Conservation (phyloP, 495 filamentous ascomycete species). For the Aspergillus bridgeri region DNA sequence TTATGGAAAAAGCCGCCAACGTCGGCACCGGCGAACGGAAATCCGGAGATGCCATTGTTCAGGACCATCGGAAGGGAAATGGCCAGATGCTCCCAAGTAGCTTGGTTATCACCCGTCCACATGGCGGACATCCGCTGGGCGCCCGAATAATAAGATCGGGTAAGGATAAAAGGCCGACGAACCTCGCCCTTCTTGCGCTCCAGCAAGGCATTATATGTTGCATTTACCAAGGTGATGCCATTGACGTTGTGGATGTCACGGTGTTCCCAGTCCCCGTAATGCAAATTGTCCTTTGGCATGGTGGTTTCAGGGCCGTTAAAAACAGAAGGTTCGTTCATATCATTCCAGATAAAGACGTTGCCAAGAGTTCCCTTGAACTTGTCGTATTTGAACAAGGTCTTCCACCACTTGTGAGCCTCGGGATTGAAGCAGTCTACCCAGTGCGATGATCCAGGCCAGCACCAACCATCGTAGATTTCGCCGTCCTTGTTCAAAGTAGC, state of each 20-base stretch:
- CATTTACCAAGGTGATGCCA: slow-evolving; percentile 89
- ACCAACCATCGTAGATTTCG: slow-evolving; percentile 90
- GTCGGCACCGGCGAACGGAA: slow-evolving; percentile 92
- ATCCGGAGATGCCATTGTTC: slow-evolving; percentile 85
- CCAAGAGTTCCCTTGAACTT: slow-evolving; percentile 75
- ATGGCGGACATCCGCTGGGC: slow-evolving; percentile 87
- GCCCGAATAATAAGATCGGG: slow-evolving; percentile 85
- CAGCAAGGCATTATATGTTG: slow-evolving; percentile 79
- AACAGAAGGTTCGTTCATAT: slow-evolving; percentile 99
- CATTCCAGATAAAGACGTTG: slow-evolving; percentile 96
- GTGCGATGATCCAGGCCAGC: slow-evolving; percentile 94
- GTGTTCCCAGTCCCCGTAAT: slow-evolving; percentile 91
- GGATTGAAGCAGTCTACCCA: slow-evolving; percentile 97
- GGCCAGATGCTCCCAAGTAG: slow-evolving; percentile 85
- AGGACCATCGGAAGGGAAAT: slow-evolving; percentile 89
- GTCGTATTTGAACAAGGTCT: slow-evolving; percentile 77
- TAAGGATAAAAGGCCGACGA: slow-evolving; percentile 85
- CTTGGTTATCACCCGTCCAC: slow-evolving; percentile 98
- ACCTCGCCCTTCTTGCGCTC: slow-evolving; percentile 76
- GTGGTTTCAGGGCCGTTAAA: slow-evolving; percentile 96
- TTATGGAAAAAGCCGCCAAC: slow-evolving; percentile 99
- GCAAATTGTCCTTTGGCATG: slow-evolving; percentile 97
- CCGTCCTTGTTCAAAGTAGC: slow-evolving; percentile 87
- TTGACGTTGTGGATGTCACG: slow-evolving; percentile 94
- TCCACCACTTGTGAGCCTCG: slow-evolving; percentile 85